Percentiles rank a stretch among this genome's conserved stretches.
phyloP scores from a whole-genome alignment of 768 basidiomycete genomes.

The Gautieria morchelliformis region DNA sequence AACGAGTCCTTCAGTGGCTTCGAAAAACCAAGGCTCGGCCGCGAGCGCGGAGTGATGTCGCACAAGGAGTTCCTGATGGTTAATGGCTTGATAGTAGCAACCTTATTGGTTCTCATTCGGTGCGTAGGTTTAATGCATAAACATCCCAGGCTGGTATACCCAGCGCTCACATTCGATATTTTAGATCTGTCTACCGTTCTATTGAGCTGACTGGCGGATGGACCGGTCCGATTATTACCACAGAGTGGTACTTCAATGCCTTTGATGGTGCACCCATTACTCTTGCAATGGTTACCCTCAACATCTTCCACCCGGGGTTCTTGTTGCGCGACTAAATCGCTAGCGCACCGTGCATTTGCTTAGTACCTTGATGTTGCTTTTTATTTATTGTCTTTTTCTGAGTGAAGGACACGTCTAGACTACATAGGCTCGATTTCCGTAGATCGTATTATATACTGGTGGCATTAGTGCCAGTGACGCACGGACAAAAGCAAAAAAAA shows the following conservation, averaged over 20 bases:
- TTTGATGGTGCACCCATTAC: constrained; percentile 41
- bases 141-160: background rate
- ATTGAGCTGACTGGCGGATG: constrained; percentile 44
- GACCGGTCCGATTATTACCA: constrained; percentile 39
- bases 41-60: background rate
- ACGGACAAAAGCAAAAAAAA: no score
- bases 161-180: background rate
- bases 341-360: no score
- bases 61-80: constrained; percentile 17
- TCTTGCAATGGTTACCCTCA: constrained; percentile 36
- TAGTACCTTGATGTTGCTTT: no score
- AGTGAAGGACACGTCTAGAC: no score
- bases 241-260: constrained; percentile 38
- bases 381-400: no score
- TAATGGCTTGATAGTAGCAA: constrained; percentile 26
- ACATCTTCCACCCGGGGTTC: constrained; percentile 32
- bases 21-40: background rate
- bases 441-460: no score
- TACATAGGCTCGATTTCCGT: no score
- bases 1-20: background rate
- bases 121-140: constrained; percentile 13
- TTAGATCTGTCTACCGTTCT: constrained; percentile 41
- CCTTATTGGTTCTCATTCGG: constrained; percentile 37
- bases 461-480: no score
- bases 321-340: background rate